A percentile compares a stretch with the other conserved stretches of the same genome.
Conservation (phyloP, 164 flowering plant species). For the Vitis rupestris region DNA sequence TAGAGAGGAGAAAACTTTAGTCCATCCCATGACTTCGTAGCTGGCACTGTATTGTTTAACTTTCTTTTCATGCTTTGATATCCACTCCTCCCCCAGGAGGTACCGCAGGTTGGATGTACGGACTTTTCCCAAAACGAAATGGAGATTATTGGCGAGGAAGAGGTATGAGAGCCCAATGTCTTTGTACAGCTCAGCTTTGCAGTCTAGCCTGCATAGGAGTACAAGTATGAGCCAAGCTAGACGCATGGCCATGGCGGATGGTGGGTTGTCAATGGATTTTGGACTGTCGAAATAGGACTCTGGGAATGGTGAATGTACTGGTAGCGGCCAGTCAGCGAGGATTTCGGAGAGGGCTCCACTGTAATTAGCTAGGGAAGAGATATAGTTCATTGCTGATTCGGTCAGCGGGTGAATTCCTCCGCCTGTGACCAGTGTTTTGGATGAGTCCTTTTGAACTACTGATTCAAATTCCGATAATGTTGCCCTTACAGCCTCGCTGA, state of each 20-base stretch:
- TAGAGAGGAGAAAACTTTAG: slow-evolving; percentile 23
- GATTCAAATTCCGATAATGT: slow-evolving; percentile 43
- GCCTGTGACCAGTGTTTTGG: slow-evolving; percentile 37
- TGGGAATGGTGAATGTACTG: slow-evolving; percentile 11
- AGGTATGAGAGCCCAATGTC: slow-evolving; percentile 40
- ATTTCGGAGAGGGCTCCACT: slow-evolving; percentile 22
- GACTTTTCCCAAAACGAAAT: slow-evolving; percentile 22
- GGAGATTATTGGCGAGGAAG: slow-evolving; percentile 45
- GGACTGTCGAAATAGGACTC: slow-evolving; percentile 20
- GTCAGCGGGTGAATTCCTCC: slow-evolving; percentile 61
- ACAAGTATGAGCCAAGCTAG: slow-evolving; percentile 41
- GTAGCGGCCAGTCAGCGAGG: slow-evolving; percentile 15
- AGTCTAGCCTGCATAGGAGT: slow-evolving; percentile 45
- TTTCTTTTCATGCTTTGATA: slow-evolving; percentile 24
- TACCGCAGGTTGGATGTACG: slow-evolving; percentile 17
- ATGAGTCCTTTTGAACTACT: slow-evolving; percentile 40
- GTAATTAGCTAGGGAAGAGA: slow-evolving; percentile 35
- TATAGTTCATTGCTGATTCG: slow-evolving; percentile 40
- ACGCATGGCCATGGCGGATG: slow-evolving; percentile 14
- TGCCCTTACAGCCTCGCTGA: slow-evolving; percentile 33
- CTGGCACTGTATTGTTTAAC: slow-evolving; percentile 25
- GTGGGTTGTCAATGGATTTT: neutral
- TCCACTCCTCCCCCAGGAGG: slow-evolving; percentile 40
- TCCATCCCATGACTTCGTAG: slow-evolving; percentile 39
- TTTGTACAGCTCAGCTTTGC: slow-evolving; percentile 34